Evolutionary conservation across 2,329 filamentous ascomycete species (phyloP), one percentile per base, ranked within the genome.

Genomic region (Paecilomyces niveus): DNA sequence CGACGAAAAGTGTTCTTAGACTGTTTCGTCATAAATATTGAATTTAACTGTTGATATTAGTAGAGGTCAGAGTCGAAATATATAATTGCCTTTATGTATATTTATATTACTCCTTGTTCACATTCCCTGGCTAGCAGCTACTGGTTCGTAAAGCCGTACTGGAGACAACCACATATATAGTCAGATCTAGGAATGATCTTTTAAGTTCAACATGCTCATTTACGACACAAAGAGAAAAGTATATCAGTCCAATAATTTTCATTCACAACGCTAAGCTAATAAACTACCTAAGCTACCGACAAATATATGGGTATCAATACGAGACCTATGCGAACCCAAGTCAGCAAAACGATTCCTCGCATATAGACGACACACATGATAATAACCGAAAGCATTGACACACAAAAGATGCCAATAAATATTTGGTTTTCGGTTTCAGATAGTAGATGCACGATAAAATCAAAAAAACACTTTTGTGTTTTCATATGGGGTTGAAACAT

Each of bases 401-500:
- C 8, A 33, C 9, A 10, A 33, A 33, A 18, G n/a, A n/a, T n/a
- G 18, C 35, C 15, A 7, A 18, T 18, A 18, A 13, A 5, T 6
- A n/a, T 45, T n/a, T 18, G 15, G 10, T 8, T 15, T 52, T 18
- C 3, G 22, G 57, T 49, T 57, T 68, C 64, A 69, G 67, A 67
- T 63, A 63, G 57, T 59, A 61, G 62, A 71, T 71, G 68, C 68
- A 62, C 63, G 50, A 63, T 35, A 62, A 63, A 57, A 67, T 71
- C 67, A 67, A 71, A 67, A 54, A 63, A 66, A 60, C 63, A 68
- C 64, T 59, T 58, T 55, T 62, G 61, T 64, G 63, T 62, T 63
- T 66, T 72, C 66, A 72, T 67, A 72, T 73, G 71, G 69, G 71
- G 70, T 73, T 73, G 70, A 73, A 72, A 73, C 70, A 73, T 70